Evolutionary conservation across 768 basidiomycete genomes (phyloP).

Genomic region (Solioccasus polychromus): DNA sequence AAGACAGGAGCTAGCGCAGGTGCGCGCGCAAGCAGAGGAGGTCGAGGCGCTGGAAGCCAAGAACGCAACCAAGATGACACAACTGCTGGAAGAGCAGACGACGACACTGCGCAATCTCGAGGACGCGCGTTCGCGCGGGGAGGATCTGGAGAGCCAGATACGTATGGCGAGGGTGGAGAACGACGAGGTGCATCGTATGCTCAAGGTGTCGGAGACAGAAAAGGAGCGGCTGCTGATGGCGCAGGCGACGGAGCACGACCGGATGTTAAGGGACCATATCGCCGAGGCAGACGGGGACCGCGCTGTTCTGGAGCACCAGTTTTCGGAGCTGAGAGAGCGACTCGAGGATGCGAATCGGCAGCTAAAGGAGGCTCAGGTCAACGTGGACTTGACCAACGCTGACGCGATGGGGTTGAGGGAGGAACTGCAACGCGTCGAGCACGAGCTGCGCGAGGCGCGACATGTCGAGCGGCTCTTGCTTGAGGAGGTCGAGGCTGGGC

Average conservation of each 20-base stretch:
- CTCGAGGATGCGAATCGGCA: conserved; percentile 61
- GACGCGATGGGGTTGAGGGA: conserved; percentile 69
- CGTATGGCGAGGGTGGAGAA: conserved; percentile 68
- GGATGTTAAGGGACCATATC: conserved; percentile 78
- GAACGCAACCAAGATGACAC: conserved; percentile 60
- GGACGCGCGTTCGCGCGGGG: conserved; percentile 69
- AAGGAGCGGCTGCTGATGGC: conserved; percentile 73
- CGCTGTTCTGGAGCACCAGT: conserved; percentile 87
- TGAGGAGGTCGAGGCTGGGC: conserved; percentile 70
- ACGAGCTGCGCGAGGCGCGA: conserved; percentile 64
- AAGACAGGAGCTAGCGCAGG: conserved; percentile 61
- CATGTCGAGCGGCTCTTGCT: conserved; percentile 68
- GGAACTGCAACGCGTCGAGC: conserved; percentile 68
- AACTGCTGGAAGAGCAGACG: conserved; percentile 75
- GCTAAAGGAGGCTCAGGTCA: conserved; percentile 58
- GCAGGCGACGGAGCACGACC: conserved; percentile 69
- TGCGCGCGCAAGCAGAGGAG: conserved; percentile 61
- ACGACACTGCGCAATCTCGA: conserved; percentile 66
- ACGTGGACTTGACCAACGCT: conserved; percentile 61
- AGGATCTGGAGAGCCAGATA: conserved; percentile 75
- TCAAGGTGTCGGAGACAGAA: conserved; percentile 68
- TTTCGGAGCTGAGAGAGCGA: conserved; percentile 64
- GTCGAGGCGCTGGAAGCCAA: conserved; percentile 64
- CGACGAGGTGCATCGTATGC: conserved; percentile 57
- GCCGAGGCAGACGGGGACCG: conserved; percentile 93